phyloP scores from a whole-genome alignment of 73 alveolate genomes.

The Breviolum minutum region DNA sequence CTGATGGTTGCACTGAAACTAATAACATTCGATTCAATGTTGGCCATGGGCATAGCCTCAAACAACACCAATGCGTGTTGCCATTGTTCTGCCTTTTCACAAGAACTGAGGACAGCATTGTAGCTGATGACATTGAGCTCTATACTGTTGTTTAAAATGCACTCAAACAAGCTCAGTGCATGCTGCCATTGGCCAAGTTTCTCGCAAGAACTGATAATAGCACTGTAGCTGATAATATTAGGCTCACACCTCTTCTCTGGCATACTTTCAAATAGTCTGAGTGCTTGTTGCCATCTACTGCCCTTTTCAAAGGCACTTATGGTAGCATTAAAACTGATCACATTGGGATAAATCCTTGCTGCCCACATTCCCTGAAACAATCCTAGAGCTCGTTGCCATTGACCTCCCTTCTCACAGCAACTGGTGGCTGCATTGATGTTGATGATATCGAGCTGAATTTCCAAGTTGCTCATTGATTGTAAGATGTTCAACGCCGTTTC shows the following conservation, averaged over 20 bases:
- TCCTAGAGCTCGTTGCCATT: constrained; percentile 11
- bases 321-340: constrained; percentile 31
- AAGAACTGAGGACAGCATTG: neutral
- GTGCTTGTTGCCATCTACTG: neutral
- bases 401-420: neutral
- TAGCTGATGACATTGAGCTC: neutral
- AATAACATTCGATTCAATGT: neutral
- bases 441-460: neutral
- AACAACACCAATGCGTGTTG: neutral
- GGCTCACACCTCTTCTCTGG: neutral
- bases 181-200: constrained; percentile 1
- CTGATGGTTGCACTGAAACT: constrained; percentile 31
- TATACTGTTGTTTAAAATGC: neutral
- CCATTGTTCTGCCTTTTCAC: neutral
- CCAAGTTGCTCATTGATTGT: neutral
- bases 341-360: neutral
- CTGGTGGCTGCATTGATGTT: neutral
- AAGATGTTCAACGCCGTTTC: neutral
- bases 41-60: neutral
- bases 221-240: constrained; percentile 2
- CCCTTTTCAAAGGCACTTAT: constrained; percentile 13
- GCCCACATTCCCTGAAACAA: neutral
- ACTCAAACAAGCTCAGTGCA: neutral
- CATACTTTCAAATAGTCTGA: neutral
- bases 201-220: constrained; percentile 7